Percentiles rank a stretch among this genome's conserved stretches.
phyloP scores from a whole-genome alignment of 2,329 filamentous ascomycete genomes.

The Hypoxylon sp. region DNA sequence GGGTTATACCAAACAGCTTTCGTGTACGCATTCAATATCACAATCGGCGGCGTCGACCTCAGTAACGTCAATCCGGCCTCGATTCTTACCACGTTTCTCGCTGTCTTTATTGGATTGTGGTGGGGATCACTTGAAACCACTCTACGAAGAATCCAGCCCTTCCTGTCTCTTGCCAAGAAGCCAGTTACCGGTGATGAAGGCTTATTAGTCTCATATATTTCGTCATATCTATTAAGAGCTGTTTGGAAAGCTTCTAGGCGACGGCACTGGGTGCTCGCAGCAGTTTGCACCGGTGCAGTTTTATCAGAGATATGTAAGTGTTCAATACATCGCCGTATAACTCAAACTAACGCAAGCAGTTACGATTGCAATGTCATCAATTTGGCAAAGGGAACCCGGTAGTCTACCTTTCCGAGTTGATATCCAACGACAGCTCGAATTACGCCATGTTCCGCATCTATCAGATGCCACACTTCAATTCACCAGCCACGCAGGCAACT shows the following conservation, averaged over 20 bases:
- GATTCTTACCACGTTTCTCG: conserved; percentile 39
- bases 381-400: conserved; percentile 31
- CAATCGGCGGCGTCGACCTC: conserved; percentile 25
- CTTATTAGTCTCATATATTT: conserved; percentile 33
- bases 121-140: conserved; percentile 35
- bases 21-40: conserved; percentile 37
- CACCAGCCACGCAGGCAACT: conserved; percentile 21
- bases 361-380: conserved; percentile 40
- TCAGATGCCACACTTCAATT: conserved; percentile 15
- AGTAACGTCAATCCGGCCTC: conserved; percentile 37
- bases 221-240: conserved; percentile 37
- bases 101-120: conserved; percentile 37
- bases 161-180: conserved; percentile 33
- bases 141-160: conserved; percentile 35
- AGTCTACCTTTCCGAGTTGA: conserved; percentile 15
- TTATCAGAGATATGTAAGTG: conserved; percentile 38
- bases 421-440: conserved; percentile 25
- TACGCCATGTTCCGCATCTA: conserved; percentile 29
- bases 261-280: conserved; percentile 29
- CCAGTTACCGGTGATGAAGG: conserved; percentile 29
- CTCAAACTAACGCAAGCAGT: conserved; percentile 29
- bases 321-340: not conserved
- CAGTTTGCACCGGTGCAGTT: conserved; percentile 33
- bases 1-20: conserved; percentile 41
- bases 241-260: conserved; percentile 32